Evolutionary conservation across 768 basidiomycete species (phyloP).

Genomic region (Suillus brevipes): DNA sequence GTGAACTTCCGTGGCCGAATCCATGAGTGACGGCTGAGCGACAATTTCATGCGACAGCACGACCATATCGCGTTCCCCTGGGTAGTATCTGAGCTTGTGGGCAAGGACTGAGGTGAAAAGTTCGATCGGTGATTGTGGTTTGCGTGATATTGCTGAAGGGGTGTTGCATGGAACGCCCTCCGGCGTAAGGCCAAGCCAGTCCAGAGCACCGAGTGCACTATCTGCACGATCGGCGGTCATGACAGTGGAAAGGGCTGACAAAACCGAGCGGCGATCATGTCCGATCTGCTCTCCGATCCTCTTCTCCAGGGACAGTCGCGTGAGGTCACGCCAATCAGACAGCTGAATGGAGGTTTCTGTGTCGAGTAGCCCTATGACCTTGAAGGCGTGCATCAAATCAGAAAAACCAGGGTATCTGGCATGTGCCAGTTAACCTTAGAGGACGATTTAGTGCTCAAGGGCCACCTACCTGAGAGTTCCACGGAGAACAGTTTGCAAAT

Average conservation of each 20-base stretch:
- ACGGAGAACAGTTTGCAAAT: conserved; percentile 67
- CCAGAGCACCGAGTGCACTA: conserved; percentile 42
- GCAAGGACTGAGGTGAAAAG: conserved; percentile 72
- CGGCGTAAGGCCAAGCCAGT: conserved; percentile 34
- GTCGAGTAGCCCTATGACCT: conserved; percentile 67
- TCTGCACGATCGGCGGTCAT: conserved; percentile 21
- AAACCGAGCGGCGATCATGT: conserved; percentile 33
- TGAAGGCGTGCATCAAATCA: conserved; percentile 70
- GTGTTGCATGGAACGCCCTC: background rate
- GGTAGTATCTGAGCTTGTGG: conserved; percentile 65
- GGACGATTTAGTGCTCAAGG: background rate
- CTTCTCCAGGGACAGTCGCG: conserved; percentile 35
- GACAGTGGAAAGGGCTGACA: conserved; percentile 32
- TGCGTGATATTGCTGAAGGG: conserved; percentile 34
- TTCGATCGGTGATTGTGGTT: conserved; percentile 66
- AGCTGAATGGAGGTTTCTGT: conserved; percentile 18
- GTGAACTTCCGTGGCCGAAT: conserved; percentile 48
- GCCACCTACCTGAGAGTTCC: conserved; percentile 74
- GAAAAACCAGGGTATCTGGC: conserved; percentile 83
- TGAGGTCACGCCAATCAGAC: conserved; percentile 36
- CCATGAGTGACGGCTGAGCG: conserved; percentile 29
- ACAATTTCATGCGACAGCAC: conserved; percentile 84
- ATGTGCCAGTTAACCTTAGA: background rate
- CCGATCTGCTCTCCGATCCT: conserved; percentile 27
- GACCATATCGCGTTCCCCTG: conserved; percentile 82